phyloP scores from a whole-genome alignment of 192 early-diverging fungal genomes.

The Chytriomyces confervae region DNA sequence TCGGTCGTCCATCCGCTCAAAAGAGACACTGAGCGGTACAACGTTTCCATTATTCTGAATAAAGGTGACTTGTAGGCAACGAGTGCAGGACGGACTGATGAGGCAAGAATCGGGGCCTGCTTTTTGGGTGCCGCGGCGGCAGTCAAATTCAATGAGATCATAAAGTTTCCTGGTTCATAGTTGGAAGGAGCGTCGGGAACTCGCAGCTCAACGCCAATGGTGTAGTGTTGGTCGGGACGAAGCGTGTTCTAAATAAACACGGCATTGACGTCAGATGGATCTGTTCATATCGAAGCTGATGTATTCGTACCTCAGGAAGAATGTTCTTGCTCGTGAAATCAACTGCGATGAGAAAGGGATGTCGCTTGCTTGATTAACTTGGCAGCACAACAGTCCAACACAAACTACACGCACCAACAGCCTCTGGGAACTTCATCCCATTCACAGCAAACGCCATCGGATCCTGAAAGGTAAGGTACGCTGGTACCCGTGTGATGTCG shows the following conservation, averaged over 20 bases:
- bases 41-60: constrained; percentile 40
- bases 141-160: constrained; percentile 66
- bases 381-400: not conserved
- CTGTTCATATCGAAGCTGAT: not conserved
- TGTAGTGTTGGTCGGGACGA: constrained; percentile 65
- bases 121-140: constrained; percentile 23
- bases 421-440: constrained; percentile 16
- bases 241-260: constrained; percentile 3
- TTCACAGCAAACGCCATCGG: not conserved
- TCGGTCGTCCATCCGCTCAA: constrained; percentile 54
- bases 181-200: constrained; percentile 69
- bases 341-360: not conserved
- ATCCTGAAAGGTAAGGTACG: constrained; percentile 60
- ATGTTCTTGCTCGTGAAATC: constrained; percentile 26
- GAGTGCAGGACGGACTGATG: constrained; percentile 34
- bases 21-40: constrained; percentile 51
- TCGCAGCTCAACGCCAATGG: constrained; percentile 57
- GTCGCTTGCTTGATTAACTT: not conserved
- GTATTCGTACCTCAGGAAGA: not conserved
- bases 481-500: constrained; percentile 57
- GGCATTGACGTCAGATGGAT: not conserved
- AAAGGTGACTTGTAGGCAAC: constrained; percentile 50
- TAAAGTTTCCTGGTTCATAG: constrained; percentile 65
- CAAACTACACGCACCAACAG: constrained; percentile 4
- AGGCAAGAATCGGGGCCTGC: constrained; percentile 4